phyloP scores from a whole-genome alignment of 2,329 filamentous ascomycete genomes.

The Fusarium fujikuroi region DNA sequence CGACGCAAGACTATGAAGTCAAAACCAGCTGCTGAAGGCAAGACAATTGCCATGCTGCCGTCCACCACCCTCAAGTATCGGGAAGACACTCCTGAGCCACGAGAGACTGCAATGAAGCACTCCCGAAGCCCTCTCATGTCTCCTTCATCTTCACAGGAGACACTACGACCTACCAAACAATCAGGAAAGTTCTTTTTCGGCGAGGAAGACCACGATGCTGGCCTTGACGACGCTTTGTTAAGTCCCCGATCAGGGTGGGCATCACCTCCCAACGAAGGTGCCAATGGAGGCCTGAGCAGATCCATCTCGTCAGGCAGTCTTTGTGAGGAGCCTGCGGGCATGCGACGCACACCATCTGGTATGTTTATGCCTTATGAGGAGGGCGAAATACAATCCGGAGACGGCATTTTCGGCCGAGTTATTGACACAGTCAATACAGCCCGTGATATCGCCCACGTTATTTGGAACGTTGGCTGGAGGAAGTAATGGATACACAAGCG shows the following conservation, averaged over 20 bases:
- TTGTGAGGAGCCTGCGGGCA: constrained; percentile 66
- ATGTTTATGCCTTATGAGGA: constrained; percentile 94
- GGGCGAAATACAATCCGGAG: constrained; percentile 68
- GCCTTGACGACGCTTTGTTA: constrained; percentile 53
- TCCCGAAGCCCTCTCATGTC: constrained; percentile 66
- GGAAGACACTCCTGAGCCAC: constrained; percentile 77
- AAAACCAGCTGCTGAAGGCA: constrained; percentile 70
- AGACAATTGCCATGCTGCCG: constrained; percentile 88
- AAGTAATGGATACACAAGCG: constrained; percentile 52
- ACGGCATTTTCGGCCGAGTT: constrained; percentile 79
- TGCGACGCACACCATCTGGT: constrained; percentile 83
- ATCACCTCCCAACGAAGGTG: constrained; percentile 41
- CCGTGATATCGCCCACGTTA: constrained; percentile 75
- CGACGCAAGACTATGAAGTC: constrained; percentile 52
- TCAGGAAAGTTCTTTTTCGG: constrained; percentile 72
- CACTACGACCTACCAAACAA: constrained; percentile 75
- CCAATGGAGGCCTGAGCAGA: constrained; percentile 53
- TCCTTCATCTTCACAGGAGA: constrained; percentile 85
- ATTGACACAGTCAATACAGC: constrained; percentile 83
- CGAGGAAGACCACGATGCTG: constrained; percentile 69
- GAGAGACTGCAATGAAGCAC: constrained; percentile 72
- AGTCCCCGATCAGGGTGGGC: constrained; percentile 48
- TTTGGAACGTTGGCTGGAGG: constrained; percentile 77
- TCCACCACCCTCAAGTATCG: constrained; percentile 89
- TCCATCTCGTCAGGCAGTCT: constrained; percentile 61